These are phyloP conservation scores for Geotrichum carabidarum DNA, from an alignment of 1,139 yeast species.

Conservation along the genomic window DNA sequence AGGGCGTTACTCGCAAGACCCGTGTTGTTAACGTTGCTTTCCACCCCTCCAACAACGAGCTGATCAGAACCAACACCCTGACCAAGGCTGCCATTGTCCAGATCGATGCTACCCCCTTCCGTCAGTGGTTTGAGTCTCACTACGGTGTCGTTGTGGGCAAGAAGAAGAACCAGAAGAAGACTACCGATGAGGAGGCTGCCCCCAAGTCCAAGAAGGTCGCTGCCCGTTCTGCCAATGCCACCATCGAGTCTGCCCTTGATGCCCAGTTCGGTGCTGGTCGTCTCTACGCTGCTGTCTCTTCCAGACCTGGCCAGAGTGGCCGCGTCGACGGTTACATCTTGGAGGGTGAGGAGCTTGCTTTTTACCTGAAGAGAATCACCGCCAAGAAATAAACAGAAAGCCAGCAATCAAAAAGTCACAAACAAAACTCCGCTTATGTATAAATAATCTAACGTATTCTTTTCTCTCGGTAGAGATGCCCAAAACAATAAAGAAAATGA, in stretches of 20 bases:
- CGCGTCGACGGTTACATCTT: slow-evolving; percentile 99
- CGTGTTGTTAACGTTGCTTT: slow-evolving; percentile 96
- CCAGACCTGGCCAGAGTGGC: slow-evolving; percentile 99
- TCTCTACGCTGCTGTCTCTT: slow-evolving; percentile 96
- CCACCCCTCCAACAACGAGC: slow-evolving; percentile 99
- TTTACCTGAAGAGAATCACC: slow-evolving; percentile 99
- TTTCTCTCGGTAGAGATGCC: not conserved
- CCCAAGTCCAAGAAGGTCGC: slow-evolving; percentile 84
- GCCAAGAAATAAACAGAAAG: slow-evolving; percentile 78
- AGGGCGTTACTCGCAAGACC: slow-evolving; percentile 97
- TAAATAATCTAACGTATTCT: slow-evolving; percentile 10
- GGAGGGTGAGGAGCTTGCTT: slow-evolving; percentile 99
- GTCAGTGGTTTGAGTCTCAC: slow-evolving; percentile 98
- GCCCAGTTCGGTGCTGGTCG: slow-evolving; percentile 61
- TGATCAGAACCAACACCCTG: slow-evolving; percentile 98
- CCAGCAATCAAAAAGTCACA: slow-evolving; percentile 1
- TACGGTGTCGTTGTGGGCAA: slow-evolving; percentile 94
- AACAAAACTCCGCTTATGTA: not conserved
- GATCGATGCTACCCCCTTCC: slow-evolving; percentile 99
- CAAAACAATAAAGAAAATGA: not conserved
- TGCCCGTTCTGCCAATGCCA: slow-evolving; percentile 77
- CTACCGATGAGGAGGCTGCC: slow-evolving; percentile 34
- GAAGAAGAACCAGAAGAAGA: slow-evolving; percentile 47
- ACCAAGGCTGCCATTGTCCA: slow-evolving; percentile 98
- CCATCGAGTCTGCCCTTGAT: slow-evolving; percentile 86